Evolutionary conservation across 2,329 filamentous ascomycete species (phyloP), one percentile per base, ranked within the genome.

Genomic region (Colletotrichum viniferum): DNA sequence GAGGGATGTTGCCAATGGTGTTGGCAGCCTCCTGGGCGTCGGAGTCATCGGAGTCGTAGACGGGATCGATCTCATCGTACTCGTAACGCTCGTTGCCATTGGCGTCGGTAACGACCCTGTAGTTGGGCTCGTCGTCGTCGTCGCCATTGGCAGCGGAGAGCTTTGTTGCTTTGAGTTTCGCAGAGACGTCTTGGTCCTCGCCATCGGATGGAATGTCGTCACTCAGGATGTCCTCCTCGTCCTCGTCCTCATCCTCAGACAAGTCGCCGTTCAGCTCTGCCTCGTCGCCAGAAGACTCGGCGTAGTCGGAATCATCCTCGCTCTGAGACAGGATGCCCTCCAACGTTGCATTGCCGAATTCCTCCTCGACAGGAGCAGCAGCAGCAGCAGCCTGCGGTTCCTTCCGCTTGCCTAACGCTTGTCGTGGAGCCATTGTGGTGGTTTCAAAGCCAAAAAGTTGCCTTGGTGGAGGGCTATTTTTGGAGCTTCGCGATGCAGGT

Each of bases 31-130:
- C 94, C 77, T 94, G 92, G 5, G 93, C 93, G 83, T 98, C 96
- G 4, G 94, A 94, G 82, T 98, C 96, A 85, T 99, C 97, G 3
- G 96, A 98, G 82, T 98, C 97, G 85, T 99, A 98, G 69, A 96
- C 93, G 4, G 96, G 95, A 79, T 98, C 94, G 77, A 99, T 96
- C 82, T 98, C 97, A 77, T 94, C 92, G 86, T 98, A 99, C 60
- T 98, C 90, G 82, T 98, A 99, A 83, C 97, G 92, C 78, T 93
- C 91, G 80, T 95, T 94, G 76, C 97, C 97, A 86, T 98, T 97
- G 79, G 97, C 96, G 81, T 98, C 97, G 73, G 90, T 94, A 58
- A 94, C 89, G 56, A 93, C 83, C 69, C 86, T 88, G 78, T 91
- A 91, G 77, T 89, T 88, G 72, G 85, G 84, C 26, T 84, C 83